These are phyloP conservation scores for Fusarium annulatum DNA, from an alignment of 2,329 filamentous ascomycete genomes.

Conservation along the genomic window DNA sequence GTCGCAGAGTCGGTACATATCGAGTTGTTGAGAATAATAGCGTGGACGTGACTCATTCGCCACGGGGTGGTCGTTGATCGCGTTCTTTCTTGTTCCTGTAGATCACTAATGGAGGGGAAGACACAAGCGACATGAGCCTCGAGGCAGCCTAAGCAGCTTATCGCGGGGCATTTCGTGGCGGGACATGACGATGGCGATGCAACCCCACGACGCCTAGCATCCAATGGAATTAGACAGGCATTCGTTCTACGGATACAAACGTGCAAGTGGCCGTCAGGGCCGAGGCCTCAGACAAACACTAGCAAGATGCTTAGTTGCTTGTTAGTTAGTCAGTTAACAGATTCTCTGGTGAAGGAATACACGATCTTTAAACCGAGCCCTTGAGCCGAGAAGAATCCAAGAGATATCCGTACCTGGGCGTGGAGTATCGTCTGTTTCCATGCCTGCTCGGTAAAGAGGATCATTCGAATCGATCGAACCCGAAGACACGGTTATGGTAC, in stretches of 20 bases:
- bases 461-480: conserved; percentile 21
- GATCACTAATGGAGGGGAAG: conserved; percentile 37
- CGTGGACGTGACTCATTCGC: conserved; percentile 14
- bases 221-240: conserved; percentile 22
- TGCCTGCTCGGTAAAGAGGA: neutral
- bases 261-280: conserved; percentile 12
- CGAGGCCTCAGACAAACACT: conserved; percentile 11
- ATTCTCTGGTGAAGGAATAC: neutral
- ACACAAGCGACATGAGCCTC: conserved; percentile 8
- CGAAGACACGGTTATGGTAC: conserved; percentile 18
- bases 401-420: neutral
- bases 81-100: conserved; percentile 32
- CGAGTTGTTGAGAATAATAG: conserved; percentile 4
- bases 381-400: conserved; percentile 18
- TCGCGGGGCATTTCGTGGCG: conserved; percentile 32
- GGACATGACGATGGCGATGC: conserved; percentile 27
- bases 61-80: neutral
- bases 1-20: neutral
- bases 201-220: conserved; percentile 18
- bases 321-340: neutral
- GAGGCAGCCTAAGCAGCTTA: conserved; percentile 22
- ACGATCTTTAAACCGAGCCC: conserved; percentile 4
- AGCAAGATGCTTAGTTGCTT: neutral
- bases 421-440: neutral
- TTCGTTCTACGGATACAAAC: conserved; percentile 12